A percentile compares a stretch with the other conserved stretches of the same genome.
Conservation (phyloP, 1,284 basidiomycete genomes). For the Ustilago curta region DNA sequence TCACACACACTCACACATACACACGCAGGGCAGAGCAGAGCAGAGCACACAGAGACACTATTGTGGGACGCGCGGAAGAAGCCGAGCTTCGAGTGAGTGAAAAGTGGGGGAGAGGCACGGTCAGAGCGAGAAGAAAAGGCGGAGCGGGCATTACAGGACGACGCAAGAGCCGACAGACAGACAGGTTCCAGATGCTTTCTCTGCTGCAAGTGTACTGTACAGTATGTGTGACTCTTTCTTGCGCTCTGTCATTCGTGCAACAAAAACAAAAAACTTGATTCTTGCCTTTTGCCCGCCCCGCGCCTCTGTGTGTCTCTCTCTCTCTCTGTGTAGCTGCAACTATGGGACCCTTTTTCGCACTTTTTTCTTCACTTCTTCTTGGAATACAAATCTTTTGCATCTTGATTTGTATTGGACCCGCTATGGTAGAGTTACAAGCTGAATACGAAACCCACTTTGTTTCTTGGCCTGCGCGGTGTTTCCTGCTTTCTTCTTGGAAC, state of each 20-base stretch:
- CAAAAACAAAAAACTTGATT: not conserved
- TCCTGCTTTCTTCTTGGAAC: no score
- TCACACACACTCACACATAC: not conserved
- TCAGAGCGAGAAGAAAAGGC: not conserved
- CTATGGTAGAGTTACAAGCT: not conserved
- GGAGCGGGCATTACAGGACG: constrained; percentile 36
- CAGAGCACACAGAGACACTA: not conserved
- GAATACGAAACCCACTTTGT: not conserved
- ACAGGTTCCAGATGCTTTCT: constrained; percentile 10
- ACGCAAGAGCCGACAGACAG: constrained; percentile 14
- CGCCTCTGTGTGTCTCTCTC: no score
- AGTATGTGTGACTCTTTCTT: constrained; percentile 34
- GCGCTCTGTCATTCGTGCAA: constrained; percentile 32
- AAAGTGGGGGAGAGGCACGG: not conserved
- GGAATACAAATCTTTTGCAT: constrained; percentile 20
- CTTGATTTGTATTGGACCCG: constrained; percentile 1
- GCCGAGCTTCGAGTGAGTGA: constrained; percentile 1
- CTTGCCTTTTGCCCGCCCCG: not conserved
- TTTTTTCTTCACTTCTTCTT: constrained; percentile 29
- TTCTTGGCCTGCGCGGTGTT: not conserved
- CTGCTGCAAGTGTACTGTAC: not conserved
- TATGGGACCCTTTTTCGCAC: not conserved
- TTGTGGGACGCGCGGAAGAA: constrained; percentile 7
- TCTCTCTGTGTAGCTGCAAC: not conserved
- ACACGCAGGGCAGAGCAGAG: no score